phyloP scores from a whole-genome alignment of 352 stramenopile genomes.

The Globisporangium middletonii region DNA sequence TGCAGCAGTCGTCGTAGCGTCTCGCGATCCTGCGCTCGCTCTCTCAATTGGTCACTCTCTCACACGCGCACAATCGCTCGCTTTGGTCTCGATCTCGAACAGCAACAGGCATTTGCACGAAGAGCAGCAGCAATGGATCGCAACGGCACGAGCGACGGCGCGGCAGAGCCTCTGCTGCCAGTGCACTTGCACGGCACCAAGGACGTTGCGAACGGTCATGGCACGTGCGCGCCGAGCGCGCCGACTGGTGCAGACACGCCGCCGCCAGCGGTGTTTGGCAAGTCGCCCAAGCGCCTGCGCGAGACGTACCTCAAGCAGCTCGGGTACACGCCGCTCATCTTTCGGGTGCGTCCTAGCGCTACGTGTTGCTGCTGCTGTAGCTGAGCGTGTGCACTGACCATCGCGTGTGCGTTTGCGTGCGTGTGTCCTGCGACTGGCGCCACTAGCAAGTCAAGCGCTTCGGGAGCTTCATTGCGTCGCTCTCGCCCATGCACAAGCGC shows the following conservation, averaged over 20 bases:
- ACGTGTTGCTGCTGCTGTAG: not conserved
- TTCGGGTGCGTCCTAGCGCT: conserved; percentile 37
- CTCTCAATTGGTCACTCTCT: no score
- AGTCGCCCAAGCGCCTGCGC: conserved; percentile 38
- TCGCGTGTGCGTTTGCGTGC: not conserved
- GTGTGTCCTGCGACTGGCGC: not conserved
- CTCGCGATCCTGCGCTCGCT: no score
- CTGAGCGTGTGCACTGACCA: not conserved
- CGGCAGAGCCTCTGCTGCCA: conserved; percentile 47
- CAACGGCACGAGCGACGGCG: conserved; percentile 13
- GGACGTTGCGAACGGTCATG: conserved; percentile 17
- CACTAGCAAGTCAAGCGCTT: conserved; percentile 64
- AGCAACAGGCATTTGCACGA: not conserved
- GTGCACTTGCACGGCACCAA: conserved; percentile 26
- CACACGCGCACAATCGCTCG: no score
- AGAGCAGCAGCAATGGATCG: conserved; percentile 3
- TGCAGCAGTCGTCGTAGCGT: no score
- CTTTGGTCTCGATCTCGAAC: no score
- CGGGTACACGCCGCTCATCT: conserved; percentile 77
- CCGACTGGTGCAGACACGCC: conserved; percentile 7
- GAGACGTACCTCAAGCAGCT: conserved; percentile 71
- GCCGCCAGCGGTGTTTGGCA: conserved; percentile 9
- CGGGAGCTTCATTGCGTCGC: conserved; percentile 63
- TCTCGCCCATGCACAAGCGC: conserved; percentile 56
- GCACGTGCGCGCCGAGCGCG: conserved; percentile 7